Percentiles rank a stretch among this genome's conserved stretches.
These are phyloP conservation scores for Vitis rupestris DNA, from an alignment of 164 flowering plant genomes.

Conservation along the genomic window DNA sequence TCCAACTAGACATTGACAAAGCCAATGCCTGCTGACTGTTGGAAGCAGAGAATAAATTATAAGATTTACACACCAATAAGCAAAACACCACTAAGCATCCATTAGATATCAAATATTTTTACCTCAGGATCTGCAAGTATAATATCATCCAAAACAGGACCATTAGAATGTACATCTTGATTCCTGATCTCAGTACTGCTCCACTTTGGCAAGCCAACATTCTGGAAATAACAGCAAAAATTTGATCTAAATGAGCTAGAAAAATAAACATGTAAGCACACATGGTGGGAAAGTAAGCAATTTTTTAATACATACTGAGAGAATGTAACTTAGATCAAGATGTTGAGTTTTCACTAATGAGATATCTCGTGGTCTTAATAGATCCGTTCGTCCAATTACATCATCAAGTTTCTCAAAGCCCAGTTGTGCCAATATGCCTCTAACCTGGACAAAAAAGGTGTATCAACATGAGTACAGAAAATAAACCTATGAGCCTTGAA, in stretches of 20 bases:
- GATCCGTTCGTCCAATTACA: slow-evolving; percentile 80
- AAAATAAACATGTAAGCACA: slow-evolving; percentile 3
- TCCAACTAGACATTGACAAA: too few relatives aligned
- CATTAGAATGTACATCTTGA: slow-evolving; percentile 91
- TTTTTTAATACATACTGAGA: slow-evolving; percentile 56
- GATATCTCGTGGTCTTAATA: slow-evolving; percentile 71
- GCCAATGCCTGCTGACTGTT: too few relatives aligned
- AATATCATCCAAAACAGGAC: slow-evolving; percentile 85
- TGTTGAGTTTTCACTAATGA: slow-evolving; percentile 93
- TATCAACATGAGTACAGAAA: not conserved
- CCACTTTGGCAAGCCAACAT: slow-evolving; percentile 82
- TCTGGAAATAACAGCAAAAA: slow-evolving; percentile 37
- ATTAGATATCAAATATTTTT: slow-evolving; percentile 12
- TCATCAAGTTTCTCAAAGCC: slow-evolving; percentile 94
- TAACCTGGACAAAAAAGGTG: slow-evolving; percentile 47
- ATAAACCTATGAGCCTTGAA: not conserved
- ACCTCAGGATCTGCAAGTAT: slow-evolving; percentile 91
- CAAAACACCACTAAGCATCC: too few relatives aligned
- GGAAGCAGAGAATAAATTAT: too few relatives aligned
- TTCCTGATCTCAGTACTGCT: slow-evolving; percentile 86
- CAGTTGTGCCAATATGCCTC: slow-evolving; percentile 90
- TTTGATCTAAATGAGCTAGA: not conserved
- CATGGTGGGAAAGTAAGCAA: not conserved
- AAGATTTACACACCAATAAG: too few relatives aligned
- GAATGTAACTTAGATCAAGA: slow-evolving; percentile 84